These are phyloP conservation scores for Passalora sequoiae DNA, from an alignment of 2,329 filamentous ascomycete genomes.

Conservation along the genomic window DNA sequence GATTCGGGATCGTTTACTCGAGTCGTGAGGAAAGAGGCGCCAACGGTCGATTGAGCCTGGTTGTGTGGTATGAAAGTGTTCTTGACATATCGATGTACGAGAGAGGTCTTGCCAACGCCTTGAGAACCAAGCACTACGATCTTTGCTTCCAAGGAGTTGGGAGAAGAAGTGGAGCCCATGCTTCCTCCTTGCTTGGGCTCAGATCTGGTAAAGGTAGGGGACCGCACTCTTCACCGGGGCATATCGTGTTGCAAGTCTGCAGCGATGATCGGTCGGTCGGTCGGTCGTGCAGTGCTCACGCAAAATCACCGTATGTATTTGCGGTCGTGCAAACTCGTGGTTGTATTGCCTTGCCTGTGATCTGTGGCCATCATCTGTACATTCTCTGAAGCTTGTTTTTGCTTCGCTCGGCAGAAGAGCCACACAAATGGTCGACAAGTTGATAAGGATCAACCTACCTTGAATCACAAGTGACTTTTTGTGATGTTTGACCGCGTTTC, in stretches of 20 bases:
- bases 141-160: conserved; percentile 66
- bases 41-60: conserved; percentile 45
- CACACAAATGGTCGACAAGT: no score
- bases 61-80: conserved; percentile 59
- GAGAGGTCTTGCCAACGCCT: conserved; percentile 72
- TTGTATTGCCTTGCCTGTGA: neutral
- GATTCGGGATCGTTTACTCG: conserved; percentile 70
- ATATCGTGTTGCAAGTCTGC: neutral
- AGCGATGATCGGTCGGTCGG: neutral
- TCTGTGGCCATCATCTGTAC: neutral
- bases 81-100: conserved; percentile 71
- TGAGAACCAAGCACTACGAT: conserved; percentile 76
- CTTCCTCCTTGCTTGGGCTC: neutral
- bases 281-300: neutral
- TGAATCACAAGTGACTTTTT: no score
- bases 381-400: no score
- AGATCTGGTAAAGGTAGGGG: neutral
- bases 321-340: neutral
- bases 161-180: conserved; percentile 14
- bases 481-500: no score
- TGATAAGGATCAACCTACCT: no score
- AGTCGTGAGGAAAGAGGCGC: conserved; percentile 57
- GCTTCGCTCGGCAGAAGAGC: no score
- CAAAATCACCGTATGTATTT: neutral
- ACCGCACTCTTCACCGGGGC: neutral